Evolutionary conservation across 73 alveolate genomes (phyloP).

Genomic region (Stentor roeselii): DNA sequence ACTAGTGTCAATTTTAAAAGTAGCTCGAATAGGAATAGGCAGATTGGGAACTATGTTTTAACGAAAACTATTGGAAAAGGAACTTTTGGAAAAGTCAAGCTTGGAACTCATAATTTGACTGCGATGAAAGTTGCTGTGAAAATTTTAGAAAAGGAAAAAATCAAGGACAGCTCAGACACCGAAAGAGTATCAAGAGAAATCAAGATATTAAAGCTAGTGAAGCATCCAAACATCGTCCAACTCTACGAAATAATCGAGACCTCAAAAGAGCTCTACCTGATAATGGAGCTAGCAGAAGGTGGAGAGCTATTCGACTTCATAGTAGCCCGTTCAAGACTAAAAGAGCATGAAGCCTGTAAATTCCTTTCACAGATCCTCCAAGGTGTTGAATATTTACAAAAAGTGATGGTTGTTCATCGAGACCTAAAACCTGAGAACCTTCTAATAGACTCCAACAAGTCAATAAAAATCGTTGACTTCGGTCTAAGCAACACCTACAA

Average conservation of each 20-base stretch:
- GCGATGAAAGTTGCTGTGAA: constrained; percentile 70
- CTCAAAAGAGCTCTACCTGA: constrained; percentile 34
- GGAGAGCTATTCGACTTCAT: constrained; percentile 56
- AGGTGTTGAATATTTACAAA: constrained; percentile 79
- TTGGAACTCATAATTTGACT: constrained; percentile 10
- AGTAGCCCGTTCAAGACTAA: constrained; percentile 39
- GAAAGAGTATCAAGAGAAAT: constrained; percentile 76
- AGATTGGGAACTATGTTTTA: not conserved
- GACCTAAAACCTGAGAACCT: constrained; percentile 96
- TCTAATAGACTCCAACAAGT: constrained; percentile 75
- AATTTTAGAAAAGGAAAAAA: constrained; percentile 70
- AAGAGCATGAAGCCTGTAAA: constrained; percentile 68
- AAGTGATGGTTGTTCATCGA: constrained; percentile 70
- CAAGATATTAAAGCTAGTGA: constrained; percentile 53
- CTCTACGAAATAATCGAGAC: constrained; percentile 58
- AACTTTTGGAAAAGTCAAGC: constrained; percentile 14
- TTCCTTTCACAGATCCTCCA: constrained; percentile 57
- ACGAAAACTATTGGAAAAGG: constrained; percentile 16
- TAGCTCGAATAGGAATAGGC: not conserved
- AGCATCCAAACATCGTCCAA: constrained; percentile 81
- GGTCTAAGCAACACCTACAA: constrained; percentile 41
- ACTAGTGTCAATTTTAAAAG: not conserved
- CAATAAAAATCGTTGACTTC: constrained; percentile 50
- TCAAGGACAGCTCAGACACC: constrained; percentile 69
- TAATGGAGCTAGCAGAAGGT: constrained; percentile 47